phyloP scores from a whole-genome alignment of 2,329 filamentous ascomycete species.

The Xylaria sp. region DNA sequence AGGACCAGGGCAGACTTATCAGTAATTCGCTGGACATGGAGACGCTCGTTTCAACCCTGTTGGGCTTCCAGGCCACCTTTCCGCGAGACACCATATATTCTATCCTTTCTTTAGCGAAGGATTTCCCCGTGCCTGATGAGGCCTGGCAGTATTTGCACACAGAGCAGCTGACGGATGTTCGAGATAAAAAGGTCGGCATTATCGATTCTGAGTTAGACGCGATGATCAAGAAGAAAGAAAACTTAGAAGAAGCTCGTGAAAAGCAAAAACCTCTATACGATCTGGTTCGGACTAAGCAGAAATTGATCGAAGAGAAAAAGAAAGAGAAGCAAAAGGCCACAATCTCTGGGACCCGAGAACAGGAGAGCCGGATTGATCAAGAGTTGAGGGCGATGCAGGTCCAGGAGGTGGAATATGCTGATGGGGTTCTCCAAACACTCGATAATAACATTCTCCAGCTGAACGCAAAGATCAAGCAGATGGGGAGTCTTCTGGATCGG shows the following conservation, averaged over 20 bases:
- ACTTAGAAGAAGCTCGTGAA: not conserved
- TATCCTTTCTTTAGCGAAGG: constrained; percentile 19
- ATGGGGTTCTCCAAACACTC: constrained; percentile 9
- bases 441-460: constrained; percentile 21
- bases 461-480: constrained; percentile 1
- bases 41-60: constrained; percentile 23
- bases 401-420: constrained; percentile 18
- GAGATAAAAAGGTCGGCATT: not conserved
- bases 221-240: not conserved
- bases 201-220: constrained; percentile 1
- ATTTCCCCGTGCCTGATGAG: constrained; percentile 4
- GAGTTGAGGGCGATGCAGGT: constrained; percentile 20
- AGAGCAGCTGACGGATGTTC: not conserved
- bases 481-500: constrained; percentile 7
- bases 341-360: not conserved
- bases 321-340: constrained; percentile 21
- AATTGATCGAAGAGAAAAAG: constrained; percentile 20
- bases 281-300: not conserved
- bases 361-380: constrained; percentile 4
- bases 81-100: constrained; percentile 30
- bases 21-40: constrained; percentile 21
- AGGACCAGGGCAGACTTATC: constrained; percentile 19
- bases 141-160: constrained; percentile 18
- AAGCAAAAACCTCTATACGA: constrained; percentile 1
- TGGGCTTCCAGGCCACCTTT: constrained; percentile 24